These are phyloP conservation scores for Epicoccum nigrum DNA, from an alignment of 2,329 filamentous ascomycete species.

Conservation along the genomic window DNA sequence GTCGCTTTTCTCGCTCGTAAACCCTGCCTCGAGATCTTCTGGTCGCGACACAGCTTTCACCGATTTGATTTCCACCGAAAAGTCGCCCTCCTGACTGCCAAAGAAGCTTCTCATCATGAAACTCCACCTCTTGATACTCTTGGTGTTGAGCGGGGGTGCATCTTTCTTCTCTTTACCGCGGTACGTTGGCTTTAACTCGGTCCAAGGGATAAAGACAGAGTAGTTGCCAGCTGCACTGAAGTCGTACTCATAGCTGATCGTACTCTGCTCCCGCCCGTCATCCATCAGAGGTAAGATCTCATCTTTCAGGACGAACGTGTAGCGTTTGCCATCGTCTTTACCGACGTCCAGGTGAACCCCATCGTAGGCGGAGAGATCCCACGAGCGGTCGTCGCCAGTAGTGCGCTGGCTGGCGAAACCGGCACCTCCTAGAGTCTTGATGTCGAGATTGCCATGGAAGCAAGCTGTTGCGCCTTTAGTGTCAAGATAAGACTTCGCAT, in stretches of 20 bases:
- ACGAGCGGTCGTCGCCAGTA: constrained; percentile 59
- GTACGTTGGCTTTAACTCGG: constrained; percentile 72
- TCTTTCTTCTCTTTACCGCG: constrained; percentile 69
- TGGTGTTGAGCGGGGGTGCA: constrained; percentile 64
- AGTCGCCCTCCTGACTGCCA: constrained; percentile 72
- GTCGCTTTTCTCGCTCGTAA: constrained; percentile 12
- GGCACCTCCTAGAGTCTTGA: constrained; percentile 75
- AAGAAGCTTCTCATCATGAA: constrained; percentile 88
- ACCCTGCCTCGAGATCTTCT: constrained; percentile 35
- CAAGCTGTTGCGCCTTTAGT: constrained; percentile 49
- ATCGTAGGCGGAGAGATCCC: constrained; percentile 68
- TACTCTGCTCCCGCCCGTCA: constrained; percentile 73
- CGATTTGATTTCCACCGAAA: constrained; percentile 62
- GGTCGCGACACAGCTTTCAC: constrained; percentile 55
- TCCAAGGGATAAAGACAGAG: constrained; percentile 66
- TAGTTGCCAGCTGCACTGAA: constrained; percentile 26
- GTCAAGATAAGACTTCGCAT: constrained; percentile 56
- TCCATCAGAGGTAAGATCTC: constrained; percentile 61
- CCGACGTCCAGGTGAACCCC: constrained; percentile 64
- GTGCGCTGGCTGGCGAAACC: constrained; percentile 83
- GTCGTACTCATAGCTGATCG: constrained; percentile 71
- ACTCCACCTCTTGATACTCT: constrained; percentile 68
- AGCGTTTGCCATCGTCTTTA: constrained; percentile 67
- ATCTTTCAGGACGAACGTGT: constrained; percentile 79
- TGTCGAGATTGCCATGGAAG: constrained; percentile 75